phyloP scores from a whole-genome alignment of 768 basidiomycete genomes.

The Daedaleopsis nitida region DNA sequence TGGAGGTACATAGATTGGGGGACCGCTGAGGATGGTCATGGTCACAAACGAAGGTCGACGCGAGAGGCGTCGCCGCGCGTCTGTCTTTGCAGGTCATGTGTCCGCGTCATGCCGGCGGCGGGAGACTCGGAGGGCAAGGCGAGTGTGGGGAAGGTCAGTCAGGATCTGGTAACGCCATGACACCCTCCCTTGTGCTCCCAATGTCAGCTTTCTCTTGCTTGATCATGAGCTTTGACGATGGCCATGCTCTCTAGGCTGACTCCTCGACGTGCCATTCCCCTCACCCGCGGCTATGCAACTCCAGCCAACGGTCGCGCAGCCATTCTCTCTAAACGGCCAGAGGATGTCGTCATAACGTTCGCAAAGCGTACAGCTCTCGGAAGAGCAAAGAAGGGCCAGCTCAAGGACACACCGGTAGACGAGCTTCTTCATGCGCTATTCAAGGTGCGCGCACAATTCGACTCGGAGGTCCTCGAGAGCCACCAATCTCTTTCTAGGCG shows the following conservation, averaged over 20 bases:
- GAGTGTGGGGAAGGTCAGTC: slow-evolving; percentile 18
- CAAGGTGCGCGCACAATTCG: slow-evolving; percentile 50
- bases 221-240: neutral
- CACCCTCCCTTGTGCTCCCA: neutral
- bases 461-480: neutral
- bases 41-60: too few relatives aligned
- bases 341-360: slow-evolving; percentile 90
- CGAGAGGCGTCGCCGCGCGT: neutral
- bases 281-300: slow-evolving; percentile 38
- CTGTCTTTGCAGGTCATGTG: slow-evolving; percentile 12
- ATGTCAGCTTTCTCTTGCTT: slow-evolving; percentile 2
- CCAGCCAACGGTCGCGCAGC: slow-evolving; percentile 45
- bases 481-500: slow-evolving; percentile 45
- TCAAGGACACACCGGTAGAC: slow-evolving; percentile 87
- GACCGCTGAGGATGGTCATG: too few relatives aligned
- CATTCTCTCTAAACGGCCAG: slow-evolving; percentile 67
- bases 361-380: slow-evolving; percentile 91
- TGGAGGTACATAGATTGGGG: too few relatives aligned
- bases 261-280: neutral
- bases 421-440: slow-evolving; percentile 83
- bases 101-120: slow-evolving; percentile 20
- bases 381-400: slow-evolving; percentile 86
- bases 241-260: slow-evolving; percentile 24
- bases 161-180: slow-evolving; percentile 6
- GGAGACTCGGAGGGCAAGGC: slow-evolving; percentile 5